These are phyloP conservation scores for Trichoderma orchidacearum DNA, from an alignment of 495 filamentous ascomycete species.

Conservation along the genomic window DNA sequence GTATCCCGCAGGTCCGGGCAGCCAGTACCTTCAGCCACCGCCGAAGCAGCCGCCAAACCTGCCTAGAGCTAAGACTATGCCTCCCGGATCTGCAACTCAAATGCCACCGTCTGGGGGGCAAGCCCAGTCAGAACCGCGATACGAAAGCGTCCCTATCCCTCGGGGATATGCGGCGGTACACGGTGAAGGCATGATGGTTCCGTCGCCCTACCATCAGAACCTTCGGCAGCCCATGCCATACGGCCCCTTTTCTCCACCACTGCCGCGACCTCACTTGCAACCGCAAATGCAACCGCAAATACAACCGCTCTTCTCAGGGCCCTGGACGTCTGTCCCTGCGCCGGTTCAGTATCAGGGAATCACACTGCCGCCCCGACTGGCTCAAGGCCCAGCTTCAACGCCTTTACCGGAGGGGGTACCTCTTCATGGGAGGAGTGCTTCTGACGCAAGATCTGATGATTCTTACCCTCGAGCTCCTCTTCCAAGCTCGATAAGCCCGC, in stretches of 20 bases:
- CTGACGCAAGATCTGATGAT: background rate
- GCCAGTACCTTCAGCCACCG: conserved; percentile 5
- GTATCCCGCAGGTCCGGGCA: conserved; percentile 7
- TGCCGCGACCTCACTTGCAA: too few species aligned
- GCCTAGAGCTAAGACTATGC: background rate
- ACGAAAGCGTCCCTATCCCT: conserved; percentile 33
- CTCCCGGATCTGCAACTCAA: background rate
- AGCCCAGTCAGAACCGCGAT: conserved; percentile 19
- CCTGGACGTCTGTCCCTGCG: background rate
- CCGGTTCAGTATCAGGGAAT: background rate
- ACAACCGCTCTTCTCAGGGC: background rate
- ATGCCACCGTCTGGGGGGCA: conserved; percentile 2
- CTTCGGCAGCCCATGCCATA: background rate
- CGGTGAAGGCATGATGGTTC: conserved; percentile 23
- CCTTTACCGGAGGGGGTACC: background rate
- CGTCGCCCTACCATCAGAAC: background rate
- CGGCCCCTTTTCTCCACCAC: background rate
- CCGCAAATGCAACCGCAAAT: background rate
- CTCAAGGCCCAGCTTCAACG: background rate
- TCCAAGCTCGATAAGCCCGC: background rate
- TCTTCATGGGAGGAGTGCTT: background rate
- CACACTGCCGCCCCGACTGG: background rate
- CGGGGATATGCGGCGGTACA: conserved; percentile 29
- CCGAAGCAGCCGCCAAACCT: background rate
- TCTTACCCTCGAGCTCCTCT: background rate